Evolutionary conservation across 2,329 filamentous ascomycete species (phyloP).

Genomic region (Cercospora sojina): DNA sequence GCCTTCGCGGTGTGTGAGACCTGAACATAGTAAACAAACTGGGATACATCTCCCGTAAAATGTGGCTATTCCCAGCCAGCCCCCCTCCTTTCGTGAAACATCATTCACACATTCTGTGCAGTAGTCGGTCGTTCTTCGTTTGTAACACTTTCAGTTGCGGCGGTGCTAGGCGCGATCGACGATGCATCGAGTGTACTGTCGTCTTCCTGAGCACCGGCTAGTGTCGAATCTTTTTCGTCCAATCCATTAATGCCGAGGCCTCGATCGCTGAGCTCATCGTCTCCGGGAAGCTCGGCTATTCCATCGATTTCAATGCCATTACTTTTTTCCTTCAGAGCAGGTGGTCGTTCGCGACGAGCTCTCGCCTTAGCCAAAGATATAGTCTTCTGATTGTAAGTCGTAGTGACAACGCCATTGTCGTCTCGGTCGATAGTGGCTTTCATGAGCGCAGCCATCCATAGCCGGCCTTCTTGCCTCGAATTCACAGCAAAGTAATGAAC

Average conservation of each 20-base stretch:
- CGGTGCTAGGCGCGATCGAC: constrained; percentile 16
- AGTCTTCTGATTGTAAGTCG: constrained; percentile 95
- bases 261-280: constrained; percentile 21
- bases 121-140: constrained; percentile 13
- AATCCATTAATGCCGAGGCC: constrained; percentile 33
- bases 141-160: constrained; percentile 13
- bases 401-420: constrained; percentile 68
- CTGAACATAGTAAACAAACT: constrained; percentile 12
- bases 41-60: background rate
- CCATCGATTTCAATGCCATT: constrained; percentile 22
- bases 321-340: constrained; percentile 69
- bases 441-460: constrained; percentile 99
- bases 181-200: constrained; percentile 4
- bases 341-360: constrained; percentile 83
- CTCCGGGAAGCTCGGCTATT: constrained; percentile 30
- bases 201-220: constrained; percentile 26
- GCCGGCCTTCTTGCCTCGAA: constrained; percentile 78
- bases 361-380: constrained; percentile 88
- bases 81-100: background rate
- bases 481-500: constrained; percentile 98
- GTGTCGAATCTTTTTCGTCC: constrained; percentile 19
- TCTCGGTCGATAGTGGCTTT: constrained; percentile 98
- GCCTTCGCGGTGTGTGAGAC: constrained; percentile 14
- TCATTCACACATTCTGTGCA: constrained; percentile 15
- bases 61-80: background rate